These are phyloP conservation scores for Xylariomycetidae sp. DNA, from an alignment of 2,329 filamentous ascomycete species.

Conservation along the genomic window DNA sequence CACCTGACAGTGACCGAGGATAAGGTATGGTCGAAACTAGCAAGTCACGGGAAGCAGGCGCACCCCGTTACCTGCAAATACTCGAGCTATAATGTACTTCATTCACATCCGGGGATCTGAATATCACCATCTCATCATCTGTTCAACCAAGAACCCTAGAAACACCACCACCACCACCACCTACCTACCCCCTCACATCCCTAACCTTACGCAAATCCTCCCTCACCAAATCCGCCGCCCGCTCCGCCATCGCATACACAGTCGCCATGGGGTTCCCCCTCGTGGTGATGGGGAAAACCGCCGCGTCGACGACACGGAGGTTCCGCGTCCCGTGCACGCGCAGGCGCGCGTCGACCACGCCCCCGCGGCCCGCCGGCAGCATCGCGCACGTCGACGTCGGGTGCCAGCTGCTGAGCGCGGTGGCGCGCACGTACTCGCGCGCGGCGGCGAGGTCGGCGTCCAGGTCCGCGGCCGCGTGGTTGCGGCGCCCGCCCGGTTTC, in stretches of 20 bases:
- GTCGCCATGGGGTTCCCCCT: constrained; percentile 12
- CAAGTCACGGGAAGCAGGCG: too few relatives aligned
- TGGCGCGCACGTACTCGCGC: constrained; percentile 25
- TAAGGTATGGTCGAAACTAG: too few relatives aligned
- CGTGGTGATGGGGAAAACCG: constrained; percentile 12
- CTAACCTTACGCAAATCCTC: too few relatives aligned
- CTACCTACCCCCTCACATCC: neutral
- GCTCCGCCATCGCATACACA: constrained; percentile 14
- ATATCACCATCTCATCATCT: too few relatives aligned
- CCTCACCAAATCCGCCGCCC: constrained; percentile 13
- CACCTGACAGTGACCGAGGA: too few relatives aligned
- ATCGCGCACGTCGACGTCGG: constrained; percentile 37
- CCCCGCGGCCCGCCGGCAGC: constrained; percentile 7
- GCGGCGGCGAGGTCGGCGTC: constrained; percentile 21
- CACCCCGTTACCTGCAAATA: too few relatives aligned
- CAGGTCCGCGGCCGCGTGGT: constrained; percentile 7
- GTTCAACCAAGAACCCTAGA: too few relatives aligned
- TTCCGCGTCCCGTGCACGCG: constrained; percentile 10
- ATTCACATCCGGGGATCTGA: too few relatives aligned
- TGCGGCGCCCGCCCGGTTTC: constrained; percentile 29
- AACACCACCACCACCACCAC: too few relatives aligned
- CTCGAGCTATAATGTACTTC: too few relatives aligned
- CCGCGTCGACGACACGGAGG: constrained; percentile 14
- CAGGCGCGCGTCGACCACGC: constrained; percentile 11
- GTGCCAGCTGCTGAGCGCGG: constrained; percentile 35